Conservation (phyloP, 805 yeast genomes). For the Kuraishia hungarica region DNA sequence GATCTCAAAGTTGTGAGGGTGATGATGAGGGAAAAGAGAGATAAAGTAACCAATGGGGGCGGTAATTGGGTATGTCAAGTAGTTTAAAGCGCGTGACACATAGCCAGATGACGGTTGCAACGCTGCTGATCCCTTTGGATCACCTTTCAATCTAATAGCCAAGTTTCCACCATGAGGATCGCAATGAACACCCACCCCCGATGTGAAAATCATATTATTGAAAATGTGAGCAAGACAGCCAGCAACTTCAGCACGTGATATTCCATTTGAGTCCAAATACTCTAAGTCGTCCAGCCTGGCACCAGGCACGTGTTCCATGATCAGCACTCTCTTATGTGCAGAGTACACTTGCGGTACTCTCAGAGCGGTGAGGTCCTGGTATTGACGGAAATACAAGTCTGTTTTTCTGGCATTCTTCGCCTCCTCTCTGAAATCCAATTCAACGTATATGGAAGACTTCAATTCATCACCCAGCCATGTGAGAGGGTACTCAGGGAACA, state of each 20-base stretch:
- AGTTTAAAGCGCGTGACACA: not conserved
- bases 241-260: slow-evolving; percentile 72
- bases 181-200: slow-evolving; percentile 87
- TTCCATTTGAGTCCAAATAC: slow-evolving; percentile 52
- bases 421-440: slow-evolving; percentile 80
- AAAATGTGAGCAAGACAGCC: slow-evolving; percentile 83
- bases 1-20: slow-evolving; percentile 74
- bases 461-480: slow-evolving; percentile 95
- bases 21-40: not conserved
- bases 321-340: slow-evolving; percentile 62
- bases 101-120: slow-evolving; percentile 14
- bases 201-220: slow-evolving; percentile 92
- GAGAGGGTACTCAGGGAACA: slow-evolving; percentile 90
- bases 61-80: not conserved
- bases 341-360: slow-evolving; percentile 65
- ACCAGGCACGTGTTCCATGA: slow-evolving; percentile 85
- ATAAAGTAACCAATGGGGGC: not conserved
- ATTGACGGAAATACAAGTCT: slow-evolving; percentile 51
- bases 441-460: slow-evolving; percentile 80
- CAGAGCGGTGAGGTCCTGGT: slow-evolving; percentile 58
- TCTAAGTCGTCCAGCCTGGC: slow-evolving; percentile 71
- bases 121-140: slow-evolving; percentile 6
- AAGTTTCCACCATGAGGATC: slow-evolving; percentile 98
- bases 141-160: slow-evolving; percentile 50
- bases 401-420: slow-evolving; percentile 77